phyloP scores from a whole-genome alignment of 192 early-diverging fungal genomes.

The Backusella morwellensis region DNA sequence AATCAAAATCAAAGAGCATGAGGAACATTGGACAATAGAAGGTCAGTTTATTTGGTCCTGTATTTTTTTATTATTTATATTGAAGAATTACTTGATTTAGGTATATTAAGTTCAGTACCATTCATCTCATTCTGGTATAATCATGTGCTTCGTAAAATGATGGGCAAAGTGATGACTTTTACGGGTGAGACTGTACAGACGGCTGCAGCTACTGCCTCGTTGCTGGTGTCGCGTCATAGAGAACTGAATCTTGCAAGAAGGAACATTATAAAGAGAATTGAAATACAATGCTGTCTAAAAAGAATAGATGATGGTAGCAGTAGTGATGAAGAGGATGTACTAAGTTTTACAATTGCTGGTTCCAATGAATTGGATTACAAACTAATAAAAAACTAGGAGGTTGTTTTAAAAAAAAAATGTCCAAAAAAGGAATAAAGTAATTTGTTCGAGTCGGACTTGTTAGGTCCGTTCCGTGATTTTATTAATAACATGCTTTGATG shows the following conservation, averaged over 20 bases:
- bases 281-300: neutral
- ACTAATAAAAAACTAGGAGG: neutral
- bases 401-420: neutral
- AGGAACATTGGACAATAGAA: slow-evolving; percentile 58
- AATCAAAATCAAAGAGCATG: slow-evolving; percentile 44
- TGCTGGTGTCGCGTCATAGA: neutral
- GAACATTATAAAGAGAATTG: neutral
- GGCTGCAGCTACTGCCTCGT: slow-evolving; percentile 17
- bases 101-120: slow-evolving; percentile 49
- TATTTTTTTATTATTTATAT: slow-evolving; percentile 1
- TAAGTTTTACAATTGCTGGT: neutral
- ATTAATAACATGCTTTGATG: neutral
- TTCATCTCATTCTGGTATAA: slow-evolving; percentile 57
- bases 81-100: slow-evolving; percentile 7
- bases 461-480: neutral
- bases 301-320: neutral
- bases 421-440: neutral
- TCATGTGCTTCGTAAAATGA: slow-evolving; percentile 40
- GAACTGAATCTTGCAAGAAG: slow-evolving; percentile 14
- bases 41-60: slow-evolving; percentile 15
- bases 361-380: neutral
- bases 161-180: slow-evolving; percentile 41
- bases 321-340: neutral
- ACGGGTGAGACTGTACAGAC: slow-evolving; percentile 47
- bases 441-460: neutral